These are phyloP conservation scores for Lentinula boryana DNA, from an alignment of 768 basidiomycete species.

Conservation along the genomic window DNA sequence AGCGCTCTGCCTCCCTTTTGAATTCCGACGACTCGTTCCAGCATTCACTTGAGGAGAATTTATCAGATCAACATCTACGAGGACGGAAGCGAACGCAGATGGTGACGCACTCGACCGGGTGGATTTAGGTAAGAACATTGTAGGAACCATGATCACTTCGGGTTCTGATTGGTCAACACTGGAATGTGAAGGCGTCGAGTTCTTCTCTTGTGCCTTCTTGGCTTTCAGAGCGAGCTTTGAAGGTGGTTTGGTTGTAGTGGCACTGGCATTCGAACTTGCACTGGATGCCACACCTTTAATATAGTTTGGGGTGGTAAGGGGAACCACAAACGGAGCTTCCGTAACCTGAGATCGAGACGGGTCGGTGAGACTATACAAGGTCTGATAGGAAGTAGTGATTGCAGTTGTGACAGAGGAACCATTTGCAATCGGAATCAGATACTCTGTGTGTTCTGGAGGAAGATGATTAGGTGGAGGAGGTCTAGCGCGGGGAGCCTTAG, in stretches of 20 bases:
- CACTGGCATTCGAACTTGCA: constrained; percentile 42
- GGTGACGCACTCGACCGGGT: constrained; percentile 64
- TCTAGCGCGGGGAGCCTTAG: constrained; percentile 11
- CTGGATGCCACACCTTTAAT: constrained; percentile 22
- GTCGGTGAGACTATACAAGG: constrained; percentile 57
- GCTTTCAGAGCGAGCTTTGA: constrained; percentile 79
- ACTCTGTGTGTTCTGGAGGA: constrained; percentile 55
- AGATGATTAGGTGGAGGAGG: constrained; percentile 26
- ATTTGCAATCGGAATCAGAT: constrained; percentile 75
- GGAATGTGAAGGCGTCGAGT: not conserved
- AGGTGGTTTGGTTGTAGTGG: constrained; percentile 15
- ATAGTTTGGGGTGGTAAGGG: constrained; percentile 22
- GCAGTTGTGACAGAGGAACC: constrained; percentile 79
- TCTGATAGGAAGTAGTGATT: constrained; percentile 78
- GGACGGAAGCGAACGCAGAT: constrained; percentile 71
- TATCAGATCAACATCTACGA: constrained; percentile 48
- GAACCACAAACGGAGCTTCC: constrained; percentile 37
- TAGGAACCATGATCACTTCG: constrained; percentile 29
- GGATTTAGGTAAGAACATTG: constrained; percentile 53
- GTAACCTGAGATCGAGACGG: constrained; percentile 35
- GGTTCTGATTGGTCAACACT: constrained; percentile 32
- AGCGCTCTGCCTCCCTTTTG: constrained; percentile 22
- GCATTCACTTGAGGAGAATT: constrained; percentile 23
- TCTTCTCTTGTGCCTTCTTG: constrained; percentile 34
- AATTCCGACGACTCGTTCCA: constrained; percentile 14